Percentiles rank a stretch among this genome's conserved stretches.
These are phyloP conservation scores for Phaeosphaeria sp. DNA, from an alignment of 2,329 filamentous ascomycete species.

Conservation along the genomic window DNA sequence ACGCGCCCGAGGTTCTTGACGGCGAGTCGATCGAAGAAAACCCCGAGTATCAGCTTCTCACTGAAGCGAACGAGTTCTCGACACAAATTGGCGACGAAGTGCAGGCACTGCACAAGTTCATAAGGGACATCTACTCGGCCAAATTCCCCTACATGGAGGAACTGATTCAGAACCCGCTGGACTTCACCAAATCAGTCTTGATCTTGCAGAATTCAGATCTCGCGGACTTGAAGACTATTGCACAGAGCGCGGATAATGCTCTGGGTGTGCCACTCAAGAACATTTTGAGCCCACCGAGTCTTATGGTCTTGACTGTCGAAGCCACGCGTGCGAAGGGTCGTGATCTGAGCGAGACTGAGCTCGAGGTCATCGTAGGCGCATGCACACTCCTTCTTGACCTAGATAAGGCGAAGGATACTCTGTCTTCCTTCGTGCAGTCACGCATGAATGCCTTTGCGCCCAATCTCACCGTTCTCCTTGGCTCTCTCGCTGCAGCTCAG, in stretches of 20 bases:
- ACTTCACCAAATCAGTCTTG: constrained; percentile 93
- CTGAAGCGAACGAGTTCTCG: constrained; percentile 86
- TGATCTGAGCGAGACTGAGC: constrained; percentile 76
- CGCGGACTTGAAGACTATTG: constrained; percentile 82
- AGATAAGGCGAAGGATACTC: constrained; percentile 82
- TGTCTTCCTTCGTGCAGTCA: constrained; percentile 95
- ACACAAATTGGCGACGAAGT: constrained; percentile 94
- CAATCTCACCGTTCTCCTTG: constrained; percentile 88
- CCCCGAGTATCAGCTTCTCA: constrained; percentile 87
- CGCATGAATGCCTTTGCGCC: constrained; percentile 97
- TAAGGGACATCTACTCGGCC: constrained; percentile 92
- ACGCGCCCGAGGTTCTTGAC: constrained; percentile 74
- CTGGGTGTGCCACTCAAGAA: constrained; percentile 77
- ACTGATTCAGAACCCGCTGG: constrained; percentile 87
- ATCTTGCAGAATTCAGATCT: constrained; percentile 93
- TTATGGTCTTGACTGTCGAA: constrained; percentile 97
- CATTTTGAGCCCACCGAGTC: constrained; percentile 83
- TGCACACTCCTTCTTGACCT: constrained; percentile 90
- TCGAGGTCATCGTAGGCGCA: constrained; percentile 75
- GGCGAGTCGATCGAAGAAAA: constrained; percentile 86
- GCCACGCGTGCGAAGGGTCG: constrained; percentile 87
- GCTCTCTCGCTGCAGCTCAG: constrained; percentile 91
- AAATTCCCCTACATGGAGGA: constrained; percentile 93
- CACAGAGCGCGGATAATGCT: constrained; percentile 78
- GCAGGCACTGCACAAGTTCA: constrained; percentile 92